These are phyloP conservation scores for Lepidium didymum DNA, from an alignment of 345 rosid species.

Conservation along the genomic window DNA sequence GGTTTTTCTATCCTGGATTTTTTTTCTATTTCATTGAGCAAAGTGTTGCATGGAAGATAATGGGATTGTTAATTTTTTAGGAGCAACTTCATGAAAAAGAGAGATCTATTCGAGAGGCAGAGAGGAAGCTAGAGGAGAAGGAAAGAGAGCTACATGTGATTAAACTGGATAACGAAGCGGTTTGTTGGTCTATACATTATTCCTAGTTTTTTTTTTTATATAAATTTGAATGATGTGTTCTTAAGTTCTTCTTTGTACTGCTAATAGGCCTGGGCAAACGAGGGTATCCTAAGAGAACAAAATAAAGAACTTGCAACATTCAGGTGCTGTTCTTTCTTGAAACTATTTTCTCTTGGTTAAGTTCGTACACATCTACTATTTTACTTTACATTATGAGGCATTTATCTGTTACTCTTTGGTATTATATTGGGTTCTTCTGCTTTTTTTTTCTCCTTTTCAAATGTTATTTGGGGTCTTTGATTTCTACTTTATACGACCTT, in stretches of 20 bases:
- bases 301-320: conserved; percentile 72
- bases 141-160: conserved; percentile 82
- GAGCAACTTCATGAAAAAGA: conserved; percentile 74
- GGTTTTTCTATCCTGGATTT: not conserved
- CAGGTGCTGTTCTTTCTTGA: conserved; percentile 35
- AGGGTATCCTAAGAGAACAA: conserved; percentile 77
- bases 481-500: not conserved
- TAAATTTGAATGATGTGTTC: not conserved
- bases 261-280: conserved; percentile 82
- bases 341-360: not conserved
- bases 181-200: conserved; percentile 25
- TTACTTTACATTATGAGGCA: not conserved
- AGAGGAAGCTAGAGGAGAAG: conserved; percentile 78
- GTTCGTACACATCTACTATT: conserved; percentile 20
- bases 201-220: not conserved
- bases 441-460: not conserved
- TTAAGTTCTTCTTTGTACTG: not conserved
- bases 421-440: not conserved
- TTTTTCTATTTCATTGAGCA: not conserved
- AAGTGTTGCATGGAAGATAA: not conserved
- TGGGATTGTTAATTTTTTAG: conserved; percentile 30
- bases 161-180: conserved; percentile 86
- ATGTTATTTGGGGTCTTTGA: not conserved
- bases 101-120: conserved; percentile 52
- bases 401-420: not conserved